Base-by-base conservation (phyloP, 2,329 filamentous ascomycete species). In the Calonectria pteridis region DNA sequence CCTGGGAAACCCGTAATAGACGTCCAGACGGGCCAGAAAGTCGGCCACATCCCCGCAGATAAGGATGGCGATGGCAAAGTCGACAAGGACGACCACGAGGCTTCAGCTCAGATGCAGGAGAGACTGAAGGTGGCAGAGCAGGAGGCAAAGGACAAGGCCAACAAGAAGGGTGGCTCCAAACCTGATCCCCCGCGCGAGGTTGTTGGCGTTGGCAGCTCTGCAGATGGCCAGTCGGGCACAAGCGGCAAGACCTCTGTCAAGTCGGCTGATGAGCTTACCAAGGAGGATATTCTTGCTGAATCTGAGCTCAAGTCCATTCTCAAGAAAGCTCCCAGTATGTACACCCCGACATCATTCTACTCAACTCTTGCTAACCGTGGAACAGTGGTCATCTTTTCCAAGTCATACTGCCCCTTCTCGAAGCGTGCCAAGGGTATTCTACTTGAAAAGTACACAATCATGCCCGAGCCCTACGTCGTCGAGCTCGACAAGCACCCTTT, bases 301-400 rank as follows among this genome's bases (percentile, higher is more conserved):
- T 85, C 86, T 23, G 94, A 95, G 83, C 85, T 98, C 75, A 93
- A 95, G 80, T 84, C 85, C 10, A 98, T 98, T 63, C 84, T 98
- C 76, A 97, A 96, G 86, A 93, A 92, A 81, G 92, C 94, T 4
- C 95, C 96, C 20, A 93, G 95, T 97, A 91, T 78, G 91, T 86
- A 13, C 26, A 35, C 14, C 28, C 50, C 20, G 26, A 14, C n/a
- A 49, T 51, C 9, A 14, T 16, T 70, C 16, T 10, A n/a, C 33
- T 16, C 49, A 50, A 18, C 49, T 13, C 11, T 28, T 68, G 67
- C 78, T 75, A 65, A 69, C 79, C 29, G 10, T 9, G 23, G 18
- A 26, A 4, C 77, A 97, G 95, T 98, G 73, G 94, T 98, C 83
- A 95, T 99, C 80, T 98, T 98, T 87, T 98, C 95, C 76, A 98